These are phyloP conservation scores for Pseudopediastrum boryanum DNA, from an alignment of 139 green algal genomes.

Conservation along the genomic window DNA sequence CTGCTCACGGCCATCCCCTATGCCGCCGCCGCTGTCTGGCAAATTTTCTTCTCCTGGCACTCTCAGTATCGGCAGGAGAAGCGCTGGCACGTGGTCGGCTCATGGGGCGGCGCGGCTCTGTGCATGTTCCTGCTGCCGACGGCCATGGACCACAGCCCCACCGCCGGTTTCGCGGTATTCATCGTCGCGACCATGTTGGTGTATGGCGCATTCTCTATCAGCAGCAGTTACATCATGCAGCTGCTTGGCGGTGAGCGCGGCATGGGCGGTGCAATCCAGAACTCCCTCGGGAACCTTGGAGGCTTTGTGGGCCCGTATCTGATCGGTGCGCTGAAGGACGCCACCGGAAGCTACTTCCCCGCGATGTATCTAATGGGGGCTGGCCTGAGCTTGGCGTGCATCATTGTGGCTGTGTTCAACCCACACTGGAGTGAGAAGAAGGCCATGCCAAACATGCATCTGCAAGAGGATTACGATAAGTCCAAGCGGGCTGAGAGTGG, in stretches of 20 bases:
- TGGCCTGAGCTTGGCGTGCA: constrained; percentile 13
- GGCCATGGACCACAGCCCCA: constrained; percentile 7
- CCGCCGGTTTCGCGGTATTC: constrained; percentile 27
- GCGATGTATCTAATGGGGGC: constrained; percentile 38
- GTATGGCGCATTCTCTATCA: constrained; percentile 34
- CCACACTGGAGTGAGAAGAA: constrained; percentile 19
- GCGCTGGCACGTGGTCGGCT: constrained; percentile 27
- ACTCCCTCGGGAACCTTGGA: constrained; percentile 33
- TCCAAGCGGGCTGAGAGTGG: too few species aligned
- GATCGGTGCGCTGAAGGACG: constrained; percentile 22
- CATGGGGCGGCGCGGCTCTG: constrained; percentile 15
- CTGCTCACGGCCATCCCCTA: constrained; percentile 34
- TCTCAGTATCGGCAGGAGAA: constrained; percentile 34
- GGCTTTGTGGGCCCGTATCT: constrained; percentile 38
- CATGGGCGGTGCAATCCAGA: constrained; percentile 29
- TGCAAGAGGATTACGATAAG: too few species aligned
- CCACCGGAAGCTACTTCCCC: not conserved
- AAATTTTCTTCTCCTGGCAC: constrained; percentile 33
- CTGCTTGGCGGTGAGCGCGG: constrained; percentile 32
- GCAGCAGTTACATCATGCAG: not conserved
- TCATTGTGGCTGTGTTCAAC: constrained; percentile 18
- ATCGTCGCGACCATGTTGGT: constrained; percentile 38
- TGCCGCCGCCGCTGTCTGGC: constrained; percentile 28
- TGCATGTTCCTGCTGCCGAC: constrained; percentile 33
- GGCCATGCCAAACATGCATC: constrained; percentile 27